Evolutionary conservation across 2,329 filamentous ascomycete genomes (phyloP).

Genomic region (Amphichorda felina): DNA sequence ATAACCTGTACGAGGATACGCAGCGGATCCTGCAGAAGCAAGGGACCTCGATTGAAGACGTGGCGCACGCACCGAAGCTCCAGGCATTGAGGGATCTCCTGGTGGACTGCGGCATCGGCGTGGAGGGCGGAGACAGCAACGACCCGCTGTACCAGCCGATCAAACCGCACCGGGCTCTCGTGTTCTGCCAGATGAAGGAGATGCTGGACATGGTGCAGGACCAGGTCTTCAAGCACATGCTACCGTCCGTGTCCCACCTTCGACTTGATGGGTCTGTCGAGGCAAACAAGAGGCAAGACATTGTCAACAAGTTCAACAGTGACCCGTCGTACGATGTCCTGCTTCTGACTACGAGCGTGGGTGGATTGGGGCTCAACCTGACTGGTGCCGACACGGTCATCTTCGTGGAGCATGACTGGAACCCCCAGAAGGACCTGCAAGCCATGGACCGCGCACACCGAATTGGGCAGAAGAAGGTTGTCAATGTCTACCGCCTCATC

Average conservation of each 20-base stretch:
- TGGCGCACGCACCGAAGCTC: constrained; percentile 83
- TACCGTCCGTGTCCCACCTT: constrained; percentile 87
- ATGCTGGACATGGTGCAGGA: constrained; percentile 99
- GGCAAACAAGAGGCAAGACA: constrained; percentile 86
- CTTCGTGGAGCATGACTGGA: constrained; percentile 99
- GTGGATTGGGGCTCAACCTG: constrained; percentile 85
- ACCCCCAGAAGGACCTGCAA: constrained; percentile 95
- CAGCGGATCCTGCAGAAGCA: constrained; percentile 69
- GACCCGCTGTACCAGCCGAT: constrained; percentile 66
- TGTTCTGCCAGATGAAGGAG: constrained; percentile 99
- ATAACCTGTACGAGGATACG: constrained; percentile 81
- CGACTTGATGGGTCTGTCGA: constrained; percentile 92
- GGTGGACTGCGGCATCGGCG: constrained; percentile 96
- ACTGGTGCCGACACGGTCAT: constrained; percentile 98
- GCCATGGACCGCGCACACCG: constrained; percentile 98
- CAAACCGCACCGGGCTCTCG: constrained; percentile 86
- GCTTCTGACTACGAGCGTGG: constrained; percentile 87
- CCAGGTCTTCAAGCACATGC: constrained; percentile 77
- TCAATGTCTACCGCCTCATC: constrained; percentile 95
- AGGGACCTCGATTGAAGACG: constrained; percentile 73
- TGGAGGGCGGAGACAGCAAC: constrained; percentile 50
- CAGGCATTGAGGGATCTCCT: constrained; percentile 80
- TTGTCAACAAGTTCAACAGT: constrained; percentile 97
- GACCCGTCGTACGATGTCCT: constrained; percentile 94
- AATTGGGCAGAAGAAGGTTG: constrained; percentile 98